These are phyloP conservation scores for Xylaria sp. DNA, from an alignment of 2,329 filamentous ascomycete species.

Conservation along the genomic window DNA sequence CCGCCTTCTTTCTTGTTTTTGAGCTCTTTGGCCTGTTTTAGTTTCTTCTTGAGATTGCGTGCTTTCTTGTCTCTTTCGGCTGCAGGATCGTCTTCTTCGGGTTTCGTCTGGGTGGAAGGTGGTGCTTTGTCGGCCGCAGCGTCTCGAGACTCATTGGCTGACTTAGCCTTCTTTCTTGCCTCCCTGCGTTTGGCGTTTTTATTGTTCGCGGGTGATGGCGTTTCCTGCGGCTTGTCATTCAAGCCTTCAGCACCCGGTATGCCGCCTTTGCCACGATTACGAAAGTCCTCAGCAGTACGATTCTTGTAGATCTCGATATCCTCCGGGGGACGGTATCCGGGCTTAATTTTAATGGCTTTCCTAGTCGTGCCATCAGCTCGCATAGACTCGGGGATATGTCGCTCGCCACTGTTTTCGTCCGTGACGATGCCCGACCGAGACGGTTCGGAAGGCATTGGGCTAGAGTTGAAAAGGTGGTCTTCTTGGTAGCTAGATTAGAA, in stretches of 20 bases:
- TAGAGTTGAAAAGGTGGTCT: not conserved
- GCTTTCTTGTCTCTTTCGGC: constrained; percentile 92
- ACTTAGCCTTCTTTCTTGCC: constrained; percentile 65
- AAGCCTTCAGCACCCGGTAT: constrained; percentile 78
- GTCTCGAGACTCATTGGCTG: constrained; percentile 68
- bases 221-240: constrained; percentile 60
- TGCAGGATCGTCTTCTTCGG: constrained; percentile 69
- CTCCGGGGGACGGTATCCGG: constrained; percentile 92
- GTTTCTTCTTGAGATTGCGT: constrained; percentile 90
- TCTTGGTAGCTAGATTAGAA: constrained; percentile 1
- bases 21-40: constrained; percentile 91
- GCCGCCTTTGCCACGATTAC: constrained; percentile 74
- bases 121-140: constrained; percentile 58
- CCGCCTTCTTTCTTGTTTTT: constrained; percentile 91
- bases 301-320: constrained; percentile 98
- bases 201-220: constrained; percentile 66
- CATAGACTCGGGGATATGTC: constrained; percentile 87
- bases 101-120: constrained; percentile 43
- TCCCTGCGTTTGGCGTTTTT: constrained; percentile 86
- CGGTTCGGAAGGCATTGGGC: constrained; percentile 58
- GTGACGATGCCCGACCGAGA: constrained; percentile 80
- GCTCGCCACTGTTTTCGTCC: constrained; percentile 78
- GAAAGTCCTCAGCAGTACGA: constrained; percentile 84
- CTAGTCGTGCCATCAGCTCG: constrained; percentile 91
- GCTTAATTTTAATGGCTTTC: constrained; percentile 92